These are phyloP conservation scores for Trichothecium roseum DNA, from an alignment of 2,329 filamentous ascomycete species.

Conservation along the genomic window DNA sequence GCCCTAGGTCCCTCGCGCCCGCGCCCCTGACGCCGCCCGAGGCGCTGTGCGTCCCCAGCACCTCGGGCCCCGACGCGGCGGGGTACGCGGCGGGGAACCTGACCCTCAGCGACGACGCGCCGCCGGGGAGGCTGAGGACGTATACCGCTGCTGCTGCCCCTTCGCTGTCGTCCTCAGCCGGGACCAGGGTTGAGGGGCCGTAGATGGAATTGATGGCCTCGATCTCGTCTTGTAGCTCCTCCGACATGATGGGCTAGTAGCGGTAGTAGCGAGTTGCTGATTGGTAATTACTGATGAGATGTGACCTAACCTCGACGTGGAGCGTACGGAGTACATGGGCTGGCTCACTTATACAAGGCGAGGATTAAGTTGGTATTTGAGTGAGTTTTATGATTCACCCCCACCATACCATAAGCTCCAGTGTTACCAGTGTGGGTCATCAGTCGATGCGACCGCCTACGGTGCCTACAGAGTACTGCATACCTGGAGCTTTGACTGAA, in stretches of 20 bases:
- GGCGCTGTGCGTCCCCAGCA: constrained; percentile 73
- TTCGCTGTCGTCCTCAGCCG: constrained; percentile 20
- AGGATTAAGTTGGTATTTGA: not conserved
- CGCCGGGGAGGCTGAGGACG: constrained; percentile 57
- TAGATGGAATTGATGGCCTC: constrained; percentile 82
- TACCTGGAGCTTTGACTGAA: too few relatives aligned
- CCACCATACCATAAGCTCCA: too few relatives aligned
- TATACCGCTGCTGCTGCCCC: constrained; percentile 34
- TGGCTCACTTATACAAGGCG: not conserved
- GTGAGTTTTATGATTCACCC: not conserved
- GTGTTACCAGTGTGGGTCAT: constrained; percentile 1
- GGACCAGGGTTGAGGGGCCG: constrained; percentile 51
- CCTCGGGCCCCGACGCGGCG: constrained; percentile 53
- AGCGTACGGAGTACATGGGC: not conserved
- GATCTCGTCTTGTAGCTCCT: constrained; percentile 60
- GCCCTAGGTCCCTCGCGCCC: constrained; percentile 57
- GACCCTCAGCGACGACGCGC: constrained; percentile 47
- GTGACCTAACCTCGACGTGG: not conserved
- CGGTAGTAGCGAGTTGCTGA: not conserved
- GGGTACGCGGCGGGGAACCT: constrained; percentile 70
- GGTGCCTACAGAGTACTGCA: not conserved
- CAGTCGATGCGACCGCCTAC: too few relatives aligned
- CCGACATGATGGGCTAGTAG: constrained; percentile 31
- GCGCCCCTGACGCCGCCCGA: constrained; percentile 64
- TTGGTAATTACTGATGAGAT: not conserved